These are phyloP conservation scores for Fomitopsis betulina DNA, from an alignment of 1,284 basidiomycete genomes.

Conservation along the genomic window DNA sequence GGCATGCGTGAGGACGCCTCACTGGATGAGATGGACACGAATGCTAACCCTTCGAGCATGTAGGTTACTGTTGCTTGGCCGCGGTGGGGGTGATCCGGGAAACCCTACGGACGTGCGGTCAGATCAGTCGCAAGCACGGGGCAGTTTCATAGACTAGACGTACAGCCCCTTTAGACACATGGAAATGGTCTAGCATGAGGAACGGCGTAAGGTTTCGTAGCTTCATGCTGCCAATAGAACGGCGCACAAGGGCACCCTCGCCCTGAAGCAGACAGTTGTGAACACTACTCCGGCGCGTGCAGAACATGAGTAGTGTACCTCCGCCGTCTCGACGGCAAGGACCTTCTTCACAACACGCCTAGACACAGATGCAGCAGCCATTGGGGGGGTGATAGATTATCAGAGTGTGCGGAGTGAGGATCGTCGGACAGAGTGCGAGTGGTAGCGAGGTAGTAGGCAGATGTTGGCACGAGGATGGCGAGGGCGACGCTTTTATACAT, in stretches of 20 bases:
- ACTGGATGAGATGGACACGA: background rate
- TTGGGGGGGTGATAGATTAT: conserved; percentile 11
- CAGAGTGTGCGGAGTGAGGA: conserved; percentile 3
- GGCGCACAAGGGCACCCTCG: conserved; percentile 82
- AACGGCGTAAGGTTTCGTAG: conserved; percentile 88
- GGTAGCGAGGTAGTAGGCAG: conserved; percentile 8
- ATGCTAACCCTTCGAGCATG: conserved; percentile 72
- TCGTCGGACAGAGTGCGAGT: background rate
- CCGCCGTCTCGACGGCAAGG: conserved; percentile 74
- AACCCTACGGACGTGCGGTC: conserved; percentile 37
- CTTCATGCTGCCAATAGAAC: conserved; percentile 78
- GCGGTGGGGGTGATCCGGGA: conserved; percentile 86
- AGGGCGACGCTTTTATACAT: conserved; percentile 19
- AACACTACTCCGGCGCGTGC: background rate
- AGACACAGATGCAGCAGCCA: conserved; percentile 39
- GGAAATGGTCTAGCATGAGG: conserved; percentile 83
- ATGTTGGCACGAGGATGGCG: conserved; percentile 6
- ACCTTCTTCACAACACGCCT: conserved; percentile 74
- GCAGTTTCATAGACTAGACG: conserved; percentile 18
- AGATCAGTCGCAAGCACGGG: background rate
- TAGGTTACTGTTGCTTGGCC: conserved; percentile 89
- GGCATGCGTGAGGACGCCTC: background rate
- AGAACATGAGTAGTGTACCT: conserved; percentile 40
- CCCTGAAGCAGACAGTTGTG: conserved; percentile 41
- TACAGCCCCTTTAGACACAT: conserved; percentile 59